These are phyloP conservation scores for Clavispora asparagi DNA, from an alignment of 805 yeast species.

Conservation along the genomic window DNA sequence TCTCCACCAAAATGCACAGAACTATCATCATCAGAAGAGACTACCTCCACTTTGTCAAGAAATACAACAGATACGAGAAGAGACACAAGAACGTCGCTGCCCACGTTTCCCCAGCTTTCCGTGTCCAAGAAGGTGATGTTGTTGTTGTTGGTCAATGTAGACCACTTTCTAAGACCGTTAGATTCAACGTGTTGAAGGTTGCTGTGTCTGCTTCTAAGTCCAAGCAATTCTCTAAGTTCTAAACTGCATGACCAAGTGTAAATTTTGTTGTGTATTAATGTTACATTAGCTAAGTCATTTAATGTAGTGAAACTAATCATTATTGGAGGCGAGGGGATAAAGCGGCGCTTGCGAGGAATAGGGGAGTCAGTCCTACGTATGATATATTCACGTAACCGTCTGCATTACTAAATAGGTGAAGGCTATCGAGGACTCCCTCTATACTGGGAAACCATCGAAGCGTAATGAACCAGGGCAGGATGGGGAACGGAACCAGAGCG, in stretches of 20 bases:
- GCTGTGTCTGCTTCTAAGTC: conserved; percentile 81
- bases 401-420: too few species aligned
- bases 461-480: too few species aligned
- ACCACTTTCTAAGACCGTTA: conserved; percentile 99
- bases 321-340: too few species aligned
- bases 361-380: too few species aligned
- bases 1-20: conserved; percentile 99
- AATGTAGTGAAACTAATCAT: not conserved
- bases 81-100: conserved; percentile 99
- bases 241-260: conserved; percentile 29
- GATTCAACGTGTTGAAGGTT: conserved; percentile 99
- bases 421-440: too few species aligned
- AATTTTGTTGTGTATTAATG: conserved; percentile 9
- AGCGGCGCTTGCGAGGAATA: too few species aligned
- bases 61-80: conserved; percentile 99
- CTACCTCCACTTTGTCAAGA: conserved; percentile 99
- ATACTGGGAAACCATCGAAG: too few species aligned
- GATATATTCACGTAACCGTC: too few species aligned
- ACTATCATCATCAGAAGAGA: conserved; percentile 99
- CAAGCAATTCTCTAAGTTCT: conserved; percentile 96
- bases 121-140: conserved; percentile 97
- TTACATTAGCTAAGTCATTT: conserved; percentile 12
- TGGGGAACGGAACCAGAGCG: too few species aligned
- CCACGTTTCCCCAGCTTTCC: conserved; percentile 99
- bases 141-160: conserved; percentile 99